Conservation (phyloP, 331 rosid species). For the Quercus phellos region DNA sequence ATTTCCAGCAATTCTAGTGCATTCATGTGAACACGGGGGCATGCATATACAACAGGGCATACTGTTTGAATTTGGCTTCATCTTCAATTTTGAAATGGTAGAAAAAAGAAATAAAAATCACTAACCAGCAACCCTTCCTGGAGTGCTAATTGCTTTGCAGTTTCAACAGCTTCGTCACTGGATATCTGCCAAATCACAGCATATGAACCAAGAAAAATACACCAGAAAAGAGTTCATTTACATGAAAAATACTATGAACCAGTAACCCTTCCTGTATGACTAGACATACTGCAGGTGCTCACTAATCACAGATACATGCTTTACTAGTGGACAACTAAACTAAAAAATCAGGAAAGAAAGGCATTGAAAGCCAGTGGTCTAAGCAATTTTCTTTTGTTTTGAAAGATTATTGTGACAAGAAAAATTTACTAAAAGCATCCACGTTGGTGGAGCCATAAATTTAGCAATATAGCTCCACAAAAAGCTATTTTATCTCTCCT, state of each 20-base stretch:
- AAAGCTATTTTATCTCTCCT: too few relatives aligned
- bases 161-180: constrained; percentile 87
- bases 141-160: constrained; percentile 85
- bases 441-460: too few relatives aligned
- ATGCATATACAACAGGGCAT: neutral
- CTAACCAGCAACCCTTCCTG: constrained; percentile 97
- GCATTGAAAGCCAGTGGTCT: neutral
- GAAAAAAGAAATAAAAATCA: constrained; percentile 12
- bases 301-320: neutral
- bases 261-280: neutral
- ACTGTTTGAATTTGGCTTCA: constrained; percentile 4
- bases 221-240: constrained; percentile 4
- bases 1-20: constrained; percentile 9
- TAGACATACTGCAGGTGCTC: neutral
- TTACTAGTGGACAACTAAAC: neutral
- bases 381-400: neutral
- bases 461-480: too few relatives aligned
- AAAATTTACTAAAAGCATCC: neutral
- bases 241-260: neutral
- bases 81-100: constrained; percentile 1
- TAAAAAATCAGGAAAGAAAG: neutral
- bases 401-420: neutral
- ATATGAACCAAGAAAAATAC: constrained; percentile 17
- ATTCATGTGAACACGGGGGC: neutral
- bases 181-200: constrained; percentile 62